Conservation (phyloP, 805 yeast species). For the Candida coleopterorum region DNA sequence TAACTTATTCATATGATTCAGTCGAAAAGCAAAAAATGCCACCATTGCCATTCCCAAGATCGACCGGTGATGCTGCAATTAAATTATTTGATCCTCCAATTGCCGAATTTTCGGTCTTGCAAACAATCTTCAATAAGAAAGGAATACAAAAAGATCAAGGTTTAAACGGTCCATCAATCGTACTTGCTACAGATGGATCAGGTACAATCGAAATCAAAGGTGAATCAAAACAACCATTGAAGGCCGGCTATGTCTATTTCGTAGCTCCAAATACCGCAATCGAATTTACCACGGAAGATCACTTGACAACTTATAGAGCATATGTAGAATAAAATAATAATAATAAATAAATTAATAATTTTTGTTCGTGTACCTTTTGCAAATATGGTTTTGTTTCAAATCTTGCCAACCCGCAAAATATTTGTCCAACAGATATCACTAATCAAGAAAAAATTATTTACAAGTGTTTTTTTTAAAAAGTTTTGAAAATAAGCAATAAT, state of each 20-base stretch:
- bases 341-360: too few relatives aligned
- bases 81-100: conserved; percentile 91
- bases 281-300: conserved; percentile 46
- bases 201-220: conserved; percentile 54
- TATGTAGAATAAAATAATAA: conserved; percentile 51
- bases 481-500: conserved; percentile 3
- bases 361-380: background rate
- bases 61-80: conserved; percentile 62
- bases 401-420: background rate
- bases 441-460: too few relatives aligned
- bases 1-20: conserved; percentile 83
- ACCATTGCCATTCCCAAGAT: conserved; percentile 51
- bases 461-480: too few relatives aligned
- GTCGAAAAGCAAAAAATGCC: conserved; percentile 93
- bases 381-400: background rate
- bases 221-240: conserved; percentile 27
- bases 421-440: conserved; percentile 2
- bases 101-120: conserved; percentile 92
- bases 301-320: conserved; percentile 84
- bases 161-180: conserved; percentile 81
- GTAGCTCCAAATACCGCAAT: conserved; percentile 73
- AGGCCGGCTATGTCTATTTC: conserved; percentile 77
- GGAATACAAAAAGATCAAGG: conserved; percentile 53
- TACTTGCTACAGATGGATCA: conserved; percentile 76
- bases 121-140: conserved; percentile 54